Evolutionary conservation across 345 rosid genomes (phyloP).

Genomic region (Gossypium turneri): DNA sequence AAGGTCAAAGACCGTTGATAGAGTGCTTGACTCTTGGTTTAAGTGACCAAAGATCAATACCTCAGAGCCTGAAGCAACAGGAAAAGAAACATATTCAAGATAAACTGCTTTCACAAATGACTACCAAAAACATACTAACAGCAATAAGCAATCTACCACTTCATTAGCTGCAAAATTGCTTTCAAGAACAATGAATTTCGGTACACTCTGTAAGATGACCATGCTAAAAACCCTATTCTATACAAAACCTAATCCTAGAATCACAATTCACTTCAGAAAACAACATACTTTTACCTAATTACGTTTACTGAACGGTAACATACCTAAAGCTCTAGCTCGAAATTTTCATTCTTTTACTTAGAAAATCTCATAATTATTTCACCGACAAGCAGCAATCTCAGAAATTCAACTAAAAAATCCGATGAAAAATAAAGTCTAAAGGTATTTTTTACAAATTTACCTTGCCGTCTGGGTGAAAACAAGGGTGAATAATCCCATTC

Average conservation of each 20-base stretch:
- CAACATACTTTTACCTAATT: not conserved
- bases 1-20: not conserved
- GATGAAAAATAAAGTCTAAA: not conserved
- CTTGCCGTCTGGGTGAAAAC: conserved; percentile 98
- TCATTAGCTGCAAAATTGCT: not conserved
- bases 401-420: not conserved
- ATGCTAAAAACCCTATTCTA: not conserved
- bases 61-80: not conserved
- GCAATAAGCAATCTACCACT: not conserved
- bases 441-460: conserved; percentile 27
- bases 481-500: conserved; percentile 97
- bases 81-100: not conserved
- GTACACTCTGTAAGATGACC: not conserved
- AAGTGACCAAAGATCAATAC: not conserved
- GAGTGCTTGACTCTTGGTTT: not conserved
- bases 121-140: not conserved
- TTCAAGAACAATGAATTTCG: not conserved
- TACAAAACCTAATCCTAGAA: not conserved
- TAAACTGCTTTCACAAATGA: not conserved
- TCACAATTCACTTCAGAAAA: not conserved
- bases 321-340: not conserved
- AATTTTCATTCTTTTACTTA: too few relatives aligned
- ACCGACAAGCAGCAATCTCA: not conserved
- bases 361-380: not conserved
- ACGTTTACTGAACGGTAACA: not conserved